Base-by-base conservation (phyloP, 176 grass and related monocot genomes). In the Bonia amplexicaulis region DNA sequence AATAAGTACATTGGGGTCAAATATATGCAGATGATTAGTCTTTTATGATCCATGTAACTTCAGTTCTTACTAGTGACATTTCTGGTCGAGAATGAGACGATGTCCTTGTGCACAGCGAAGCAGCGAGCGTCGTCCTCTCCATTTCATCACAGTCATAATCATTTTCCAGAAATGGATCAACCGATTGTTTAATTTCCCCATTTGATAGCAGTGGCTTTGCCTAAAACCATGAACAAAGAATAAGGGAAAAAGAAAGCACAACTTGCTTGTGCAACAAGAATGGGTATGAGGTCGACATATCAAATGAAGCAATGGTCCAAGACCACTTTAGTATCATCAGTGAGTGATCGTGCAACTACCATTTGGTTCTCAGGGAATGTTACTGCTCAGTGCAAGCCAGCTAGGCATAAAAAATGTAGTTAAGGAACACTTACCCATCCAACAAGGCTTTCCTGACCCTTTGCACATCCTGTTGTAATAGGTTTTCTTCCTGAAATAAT, bases 401-500 rank as follows among this genome's bases (percentile, higher is more conserved):
- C 78, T 35, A 48, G 12, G n/a, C 1, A 63, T 26, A 71, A 17
- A 61, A 84, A 85, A 73, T 8, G 39, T 15, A 74, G 29, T 39
- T 26, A 68, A 23, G 33, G 49, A 53, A n/a, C 9, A 85, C 90
- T 92, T 84, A 99, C 97, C 97, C 97, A 99, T 29, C 89, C 82
- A 72, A 99, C 92, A 41, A 99, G 90, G 88, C 97, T 99, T 68
- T 99, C 90, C 6, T 84, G 84, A 16, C 93, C 93, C 78, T 99
- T 94, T 13, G 79, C 81, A 26, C 84, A 88, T 54, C 91, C 88
- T 15, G 84, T 79, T 80, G 78, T 95, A 60, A 99, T 99, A 75
- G 97, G 93, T 67, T 87, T 91, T 74, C 93, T 95, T 74, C 97
- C 97, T 27, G 97, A 96, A 89, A 99, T 85, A 6, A 99, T 92